These are phyloP conservation scores for Protostelium mycophagum DNA, from an alignment of 78 protist genomes.

Conservation along the genomic window DNA sequence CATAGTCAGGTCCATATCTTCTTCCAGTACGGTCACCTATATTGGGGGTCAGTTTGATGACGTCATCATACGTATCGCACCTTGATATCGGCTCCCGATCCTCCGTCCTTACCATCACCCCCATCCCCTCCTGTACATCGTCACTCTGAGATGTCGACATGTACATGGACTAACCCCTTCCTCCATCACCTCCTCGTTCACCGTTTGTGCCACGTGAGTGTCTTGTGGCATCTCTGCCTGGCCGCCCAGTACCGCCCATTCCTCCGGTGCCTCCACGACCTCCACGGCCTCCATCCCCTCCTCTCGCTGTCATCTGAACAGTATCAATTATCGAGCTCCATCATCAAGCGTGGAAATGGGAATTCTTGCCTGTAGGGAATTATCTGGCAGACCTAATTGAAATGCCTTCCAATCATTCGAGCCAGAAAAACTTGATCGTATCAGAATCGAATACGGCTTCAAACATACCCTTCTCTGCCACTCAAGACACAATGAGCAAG, in stretches of 20 bases:
- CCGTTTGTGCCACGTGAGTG: constrained; percentile 38
- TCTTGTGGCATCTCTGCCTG: constrained; percentile 33
- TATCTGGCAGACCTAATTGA: neutral
- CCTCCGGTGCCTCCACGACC: constrained; percentile 3
- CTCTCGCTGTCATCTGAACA: constrained; percentile 15
- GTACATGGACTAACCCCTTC: neutral
- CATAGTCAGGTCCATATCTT: constrained; percentile 44
- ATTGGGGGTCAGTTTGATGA: neutral
- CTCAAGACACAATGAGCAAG: neutral
- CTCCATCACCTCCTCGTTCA: constrained; percentile 37
- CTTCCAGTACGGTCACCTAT: neutral
- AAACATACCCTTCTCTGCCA: constrained; percentile 2
- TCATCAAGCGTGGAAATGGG: neutral
- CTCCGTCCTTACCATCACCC: constrained; percentile 32
- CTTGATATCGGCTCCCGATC: neutral
- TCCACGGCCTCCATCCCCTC: constrained; percentile 59
- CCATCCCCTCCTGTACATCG: constrained; percentile 13
- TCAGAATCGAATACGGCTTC: neutral
- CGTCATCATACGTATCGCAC: neutral
- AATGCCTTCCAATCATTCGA: neutral
- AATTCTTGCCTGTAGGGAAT: neutral
- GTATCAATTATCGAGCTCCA: constrained; percentile 12
- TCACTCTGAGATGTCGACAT: neutral
- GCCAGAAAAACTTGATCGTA: neutral
- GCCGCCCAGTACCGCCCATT: constrained; percentile 22